Percentiles rank a stretch among this genome's conserved stretches.
Conservation (phyloP, 2,329 filamentous ascomycete species). For the Sclerotinia trifoliorum region DNA sequence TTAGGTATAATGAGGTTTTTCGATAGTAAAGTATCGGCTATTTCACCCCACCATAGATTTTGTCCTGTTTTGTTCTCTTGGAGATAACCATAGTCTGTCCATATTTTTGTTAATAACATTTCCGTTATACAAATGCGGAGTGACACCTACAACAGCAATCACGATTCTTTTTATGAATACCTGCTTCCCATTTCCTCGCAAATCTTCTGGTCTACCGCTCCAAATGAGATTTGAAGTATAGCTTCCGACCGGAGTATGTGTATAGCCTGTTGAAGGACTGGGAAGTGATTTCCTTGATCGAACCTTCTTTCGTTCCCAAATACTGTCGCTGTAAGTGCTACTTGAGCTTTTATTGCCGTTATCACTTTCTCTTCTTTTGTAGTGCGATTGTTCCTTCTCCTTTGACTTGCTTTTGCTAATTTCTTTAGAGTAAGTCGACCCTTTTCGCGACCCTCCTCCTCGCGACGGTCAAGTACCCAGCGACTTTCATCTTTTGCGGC, state of each 20-base stretch:
- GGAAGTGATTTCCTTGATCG: background rate
- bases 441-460: background rate
- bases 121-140: background rate
- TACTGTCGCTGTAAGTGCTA: background rate
- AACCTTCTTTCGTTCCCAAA: background rate
- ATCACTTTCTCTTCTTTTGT: background rate
- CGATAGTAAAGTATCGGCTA: background rate
- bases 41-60: background rate
- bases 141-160: background rate
- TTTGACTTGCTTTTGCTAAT: background rate
- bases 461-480: background rate
- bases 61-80: background rate
- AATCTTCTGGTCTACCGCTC: background rate
- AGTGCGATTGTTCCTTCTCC: background rate
- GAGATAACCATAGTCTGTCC: background rate
- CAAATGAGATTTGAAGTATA: background rate
- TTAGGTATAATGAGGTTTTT: background rate
- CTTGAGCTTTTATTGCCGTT: background rate
- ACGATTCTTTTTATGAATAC: background rate
- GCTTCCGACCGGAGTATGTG: background rate
- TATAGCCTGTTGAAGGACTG: background rate
- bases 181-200: background rate
- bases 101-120: background rate
- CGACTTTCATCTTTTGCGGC: background rate
- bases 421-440: background rate